These are phyloP conservation scores for Melanomma pulvis-pyrius DNA, from an alignment of 495 filamentous ascomycete genomes.

Conservation along the genomic window DNA sequence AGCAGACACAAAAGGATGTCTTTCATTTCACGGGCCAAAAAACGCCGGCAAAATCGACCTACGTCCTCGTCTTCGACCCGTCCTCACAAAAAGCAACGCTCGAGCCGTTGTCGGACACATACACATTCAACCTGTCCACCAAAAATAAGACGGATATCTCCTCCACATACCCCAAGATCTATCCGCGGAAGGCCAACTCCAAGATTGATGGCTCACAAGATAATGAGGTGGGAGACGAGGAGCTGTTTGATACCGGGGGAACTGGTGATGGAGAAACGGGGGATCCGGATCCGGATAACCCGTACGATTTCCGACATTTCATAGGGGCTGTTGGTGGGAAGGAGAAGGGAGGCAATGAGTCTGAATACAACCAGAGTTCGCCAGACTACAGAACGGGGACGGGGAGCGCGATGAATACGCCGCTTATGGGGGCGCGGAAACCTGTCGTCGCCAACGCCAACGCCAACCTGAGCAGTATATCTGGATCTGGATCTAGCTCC, in stretches of 20 bases:
- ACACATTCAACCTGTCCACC: conserved; percentile 62
- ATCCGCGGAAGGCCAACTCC: conserved; percentile 14
- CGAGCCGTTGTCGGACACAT: conserved; percentile 54
- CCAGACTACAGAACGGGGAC: conserved; percentile 48
- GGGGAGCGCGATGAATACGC: conserved; percentile 39
- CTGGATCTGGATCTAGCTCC: too few species aligned
- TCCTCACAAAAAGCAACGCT: conserved; percentile 55
- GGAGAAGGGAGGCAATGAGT: conserved; percentile 38
- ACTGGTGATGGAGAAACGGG: conserved; percentile 46
- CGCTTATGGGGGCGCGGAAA: conserved; percentile 15
- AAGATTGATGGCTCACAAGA: conserved; percentile 16
- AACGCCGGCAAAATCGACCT: conserved; percentile 44
- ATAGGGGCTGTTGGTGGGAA: conserved; percentile 49
- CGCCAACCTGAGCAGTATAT: not conserved
- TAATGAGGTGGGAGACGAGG: conserved; percentile 37
- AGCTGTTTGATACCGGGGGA: conserved; percentile 45
- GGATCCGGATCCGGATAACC: conserved; percentile 55
- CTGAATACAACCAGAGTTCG: conserved; percentile 39
- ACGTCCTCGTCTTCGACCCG: conserved; percentile 59
- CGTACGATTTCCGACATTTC: conserved; percentile 64
- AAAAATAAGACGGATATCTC: conserved; percentile 40
- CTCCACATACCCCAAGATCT: conserved; percentile 42
- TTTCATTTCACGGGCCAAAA: conserved; percentile 58
- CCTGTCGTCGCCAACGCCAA: not conserved
- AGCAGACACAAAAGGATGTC: conserved; percentile 51